Conservation (phyloP, 306 rosid genomes). For the Lotus japonicus region DNA sequence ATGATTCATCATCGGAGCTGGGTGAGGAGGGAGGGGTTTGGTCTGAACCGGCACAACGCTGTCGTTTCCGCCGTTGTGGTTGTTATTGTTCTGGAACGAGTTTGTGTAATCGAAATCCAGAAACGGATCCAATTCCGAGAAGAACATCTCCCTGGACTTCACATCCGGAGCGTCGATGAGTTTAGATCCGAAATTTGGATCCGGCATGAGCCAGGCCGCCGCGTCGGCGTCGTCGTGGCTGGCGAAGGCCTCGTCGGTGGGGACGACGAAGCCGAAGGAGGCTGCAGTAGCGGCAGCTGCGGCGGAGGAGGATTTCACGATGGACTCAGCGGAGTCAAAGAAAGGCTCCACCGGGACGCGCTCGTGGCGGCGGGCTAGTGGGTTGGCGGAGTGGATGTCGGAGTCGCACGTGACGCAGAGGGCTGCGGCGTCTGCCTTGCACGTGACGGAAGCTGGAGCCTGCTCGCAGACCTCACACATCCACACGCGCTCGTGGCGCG, state of each 20-base stretch:
- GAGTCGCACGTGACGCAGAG: constrained; percentile 90
- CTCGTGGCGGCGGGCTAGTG: constrained; percentile 86
- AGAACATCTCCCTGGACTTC: constrained; percentile 51
- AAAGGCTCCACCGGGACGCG: constrained; percentile 88
- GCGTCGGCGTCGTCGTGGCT: constrained; percentile 22
- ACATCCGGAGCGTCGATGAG: constrained; percentile 41
- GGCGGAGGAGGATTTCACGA: constrained; percentile 48
- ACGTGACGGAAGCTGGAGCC: constrained; percentile 85
- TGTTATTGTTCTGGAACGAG: constrained; percentile 27
- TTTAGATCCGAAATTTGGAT: constrained; percentile 43
- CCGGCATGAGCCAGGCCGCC: constrained; percentile 47
- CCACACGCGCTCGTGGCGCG: constrained; percentile 89
- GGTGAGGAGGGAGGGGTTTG: constrained; percentile 23
- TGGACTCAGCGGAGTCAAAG: constrained; percentile 50
- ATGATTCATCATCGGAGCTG: constrained; percentile 26
- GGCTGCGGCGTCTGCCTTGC: constrained; percentile 93
- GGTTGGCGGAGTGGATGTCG: constrained; percentile 91
- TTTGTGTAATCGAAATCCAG: constrained; percentile 66
- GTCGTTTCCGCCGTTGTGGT: constrained; percentile 33
- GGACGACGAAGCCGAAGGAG: constrained; percentile 24
- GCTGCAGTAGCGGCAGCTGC: not conserved
- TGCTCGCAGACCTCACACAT: constrained; percentile 96
- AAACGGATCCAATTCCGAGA: constrained; percentile 68
- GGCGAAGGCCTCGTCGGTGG: constrained; percentile 19
- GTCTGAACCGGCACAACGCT: constrained; percentile 86